Evolutionary conservation across 2,329 filamentous ascomycete species (phyloP).

Genomic region (Pseudogymnoascus sp.): DNA sequence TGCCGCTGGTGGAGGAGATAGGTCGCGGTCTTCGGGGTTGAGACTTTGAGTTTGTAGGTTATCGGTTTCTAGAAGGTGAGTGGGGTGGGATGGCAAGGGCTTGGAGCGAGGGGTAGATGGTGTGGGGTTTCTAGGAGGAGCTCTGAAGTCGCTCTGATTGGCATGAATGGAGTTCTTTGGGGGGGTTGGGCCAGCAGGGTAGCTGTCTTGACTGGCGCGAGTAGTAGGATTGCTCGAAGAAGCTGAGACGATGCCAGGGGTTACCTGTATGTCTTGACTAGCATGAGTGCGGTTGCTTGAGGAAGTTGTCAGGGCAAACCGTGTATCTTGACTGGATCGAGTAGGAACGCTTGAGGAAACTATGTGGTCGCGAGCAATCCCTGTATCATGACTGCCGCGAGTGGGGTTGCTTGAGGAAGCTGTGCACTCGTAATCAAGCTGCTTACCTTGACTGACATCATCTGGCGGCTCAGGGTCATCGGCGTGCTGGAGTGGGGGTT

Average conservation of each 20-base stretch:
- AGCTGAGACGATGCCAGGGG: background rate
- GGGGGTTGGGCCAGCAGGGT: background rate
- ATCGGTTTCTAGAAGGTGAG: background rate
- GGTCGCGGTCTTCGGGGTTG: background rate
- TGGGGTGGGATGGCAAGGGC: background rate
- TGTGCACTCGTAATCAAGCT: background rate
- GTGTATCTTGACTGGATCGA: background rate
- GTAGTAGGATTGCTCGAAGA: background rate
- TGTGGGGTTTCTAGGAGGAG: background rate
- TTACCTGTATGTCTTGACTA: background rate
- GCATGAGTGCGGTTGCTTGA: background rate
- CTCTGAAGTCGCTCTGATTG: background rate
- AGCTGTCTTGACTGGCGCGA: background rate
- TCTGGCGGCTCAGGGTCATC: background rate
- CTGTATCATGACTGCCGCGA: background rate
- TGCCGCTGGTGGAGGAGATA: background rate
- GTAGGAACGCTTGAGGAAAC: background rate
- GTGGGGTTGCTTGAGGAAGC: background rate
- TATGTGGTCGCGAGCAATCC: background rate
- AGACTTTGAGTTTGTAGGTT: background rate
- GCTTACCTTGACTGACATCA: background rate
- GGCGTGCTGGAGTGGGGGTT: background rate
- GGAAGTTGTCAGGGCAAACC: background rate
- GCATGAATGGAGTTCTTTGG: background rate
- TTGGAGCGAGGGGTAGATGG: background rate